These are phyloP conservation scores for Phytopythium chamaehyphon DNA, from an alignment of 352 stramenopile genomes.

Conservation along the genomic window DNA sequence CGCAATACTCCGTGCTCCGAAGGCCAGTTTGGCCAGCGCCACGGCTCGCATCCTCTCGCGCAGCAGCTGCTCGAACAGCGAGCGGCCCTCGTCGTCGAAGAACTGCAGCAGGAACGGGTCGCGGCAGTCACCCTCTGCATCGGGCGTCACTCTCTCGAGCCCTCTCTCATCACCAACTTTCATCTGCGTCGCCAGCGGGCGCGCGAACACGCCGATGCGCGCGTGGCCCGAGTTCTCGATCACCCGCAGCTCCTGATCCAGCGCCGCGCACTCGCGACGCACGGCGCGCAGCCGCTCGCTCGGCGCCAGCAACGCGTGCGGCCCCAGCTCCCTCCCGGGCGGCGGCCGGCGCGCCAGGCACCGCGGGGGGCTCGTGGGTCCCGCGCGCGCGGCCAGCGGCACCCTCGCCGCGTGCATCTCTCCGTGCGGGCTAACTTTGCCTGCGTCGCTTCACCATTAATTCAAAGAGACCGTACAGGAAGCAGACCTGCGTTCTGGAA, in stretches of 20 bases:
- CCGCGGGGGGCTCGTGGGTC: not conserved
- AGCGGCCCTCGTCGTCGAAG: constrained; percentile 48
- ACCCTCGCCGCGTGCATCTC: not conserved
- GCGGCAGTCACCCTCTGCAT: constrained; percentile 28
- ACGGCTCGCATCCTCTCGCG: constrained; percentile 49
- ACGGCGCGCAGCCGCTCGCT: not conserved
- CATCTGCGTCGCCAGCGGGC: constrained; percentile 32
- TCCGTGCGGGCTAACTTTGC: not conserved
- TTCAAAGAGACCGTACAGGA: too few relatives aligned
- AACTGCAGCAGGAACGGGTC: constrained; percentile 62
- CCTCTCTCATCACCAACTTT: not conserved
- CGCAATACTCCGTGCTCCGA: constrained; percentile 28
- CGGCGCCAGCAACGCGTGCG: constrained; percentile 1
- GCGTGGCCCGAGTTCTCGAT: constrained; percentile 61
- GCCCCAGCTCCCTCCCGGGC: not conserved
- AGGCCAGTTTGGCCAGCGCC: constrained; percentile 45
- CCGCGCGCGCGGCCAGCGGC: not conserved
- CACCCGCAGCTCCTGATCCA: constrained; percentile 53
- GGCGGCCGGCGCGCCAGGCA: not conserved
- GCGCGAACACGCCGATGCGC: constrained; percentile 54
- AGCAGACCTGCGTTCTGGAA: too few relatives aligned
- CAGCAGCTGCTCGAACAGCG: constrained; percentile 60
- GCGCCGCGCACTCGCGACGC: constrained; percentile 14
- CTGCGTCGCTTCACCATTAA: not conserved
- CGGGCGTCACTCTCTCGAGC: constrained; percentile 5